Evolutionary conservation across 352 stramenopile species (phyloP), one percentile per base, ranked within the genome.

Genomic region (Lagenidium sp.): DNA sequence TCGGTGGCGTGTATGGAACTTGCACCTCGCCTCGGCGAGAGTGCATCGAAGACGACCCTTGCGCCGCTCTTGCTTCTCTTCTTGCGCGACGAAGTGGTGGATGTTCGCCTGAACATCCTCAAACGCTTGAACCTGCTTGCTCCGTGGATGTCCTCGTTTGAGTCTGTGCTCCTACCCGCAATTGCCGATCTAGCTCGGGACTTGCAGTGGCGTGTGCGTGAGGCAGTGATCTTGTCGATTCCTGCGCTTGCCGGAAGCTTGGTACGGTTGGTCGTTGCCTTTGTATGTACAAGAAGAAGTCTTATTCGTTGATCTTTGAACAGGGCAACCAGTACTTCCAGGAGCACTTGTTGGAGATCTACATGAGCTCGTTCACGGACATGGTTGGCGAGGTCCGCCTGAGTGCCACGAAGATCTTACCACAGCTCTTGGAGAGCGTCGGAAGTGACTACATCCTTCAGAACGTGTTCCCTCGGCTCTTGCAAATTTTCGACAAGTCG

Each of bases 361-460:
- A 96, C 60, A 68, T 96, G 48, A 95, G 76, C 29, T 84, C 84
- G 15, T 88, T 97, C 56, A 85, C 80, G 35, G 93, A 98, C 53
- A 92, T 91, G 65, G 93, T 98, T 6, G 70, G 87, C 20, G 94
- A 97, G 70, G 89, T 98, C 45, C 79, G 93, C n/a, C 76, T 97
- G 65, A 95, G 94, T 47, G 87, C 93, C 22, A 90, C 78, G 19
- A 93, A 90, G 59, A 87, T 90, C 51, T 54, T 89, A 8, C 62
- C 71, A 16, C 56, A 86, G 36, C 62, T 93, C 47, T 53, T 90
- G 36, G 71, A 85, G 47, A 75, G 70, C 39, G 68, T 89, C 25
- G 80, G 80, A 19, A 90, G 76, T 49, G 81, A 90, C 48, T 86
- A 80, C 60, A 79, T 88, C 34, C 55, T 90, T 42, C 73, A 93